Percentiles rank a stretch among this genome's conserved stretches.
phyloP scores from a whole-genome alignment of 2,329 filamentous ascomycete species.

The Xylariales sp. region DNA sequence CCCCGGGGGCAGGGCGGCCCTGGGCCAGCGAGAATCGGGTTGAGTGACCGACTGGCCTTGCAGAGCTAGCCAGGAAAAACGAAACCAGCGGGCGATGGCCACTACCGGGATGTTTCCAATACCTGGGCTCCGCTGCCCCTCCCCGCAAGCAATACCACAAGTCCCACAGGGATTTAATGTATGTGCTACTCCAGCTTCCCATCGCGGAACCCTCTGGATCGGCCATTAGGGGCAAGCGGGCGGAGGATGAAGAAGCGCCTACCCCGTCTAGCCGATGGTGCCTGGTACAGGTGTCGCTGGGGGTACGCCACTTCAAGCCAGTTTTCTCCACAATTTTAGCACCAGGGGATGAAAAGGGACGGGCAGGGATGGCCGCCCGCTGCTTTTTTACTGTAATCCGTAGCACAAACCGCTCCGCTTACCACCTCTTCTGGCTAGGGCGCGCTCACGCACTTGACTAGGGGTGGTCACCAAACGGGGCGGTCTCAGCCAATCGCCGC shows the following conservation, averaged over 20 bases:
- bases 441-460: background rate
- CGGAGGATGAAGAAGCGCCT: background rate
- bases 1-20: constrained; percentile 1
- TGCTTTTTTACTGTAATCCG: constrained; percentile 4
- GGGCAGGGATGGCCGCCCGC: background rate
- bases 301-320: constrained; percentile 4
- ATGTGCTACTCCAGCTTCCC: constrained; percentile 4
- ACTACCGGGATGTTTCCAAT: constrained; percentile 1
- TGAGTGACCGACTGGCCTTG: background rate
- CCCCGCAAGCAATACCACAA: background rate
- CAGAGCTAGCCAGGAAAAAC: too few species aligned
- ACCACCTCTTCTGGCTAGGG: constrained; percentile 7
- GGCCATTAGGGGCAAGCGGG: constrained; percentile 5
- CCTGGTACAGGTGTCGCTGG: too few species aligned
- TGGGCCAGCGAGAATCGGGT: constrained; percentile 1
- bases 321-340: constrained; percentile 6
- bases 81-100: too few species aligned
- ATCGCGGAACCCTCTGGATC: background rate
- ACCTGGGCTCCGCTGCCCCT: background rate
- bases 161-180: constrained; percentile 1
- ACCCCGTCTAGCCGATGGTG: too few species aligned
- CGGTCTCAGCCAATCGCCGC: too few species aligned
- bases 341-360: constrained; percentile 1
- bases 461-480: background rate
- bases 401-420: too few species aligned